Conservation (phyloP, 352 stramenopile genomes). For the Globisporangium perplexum region DNA sequence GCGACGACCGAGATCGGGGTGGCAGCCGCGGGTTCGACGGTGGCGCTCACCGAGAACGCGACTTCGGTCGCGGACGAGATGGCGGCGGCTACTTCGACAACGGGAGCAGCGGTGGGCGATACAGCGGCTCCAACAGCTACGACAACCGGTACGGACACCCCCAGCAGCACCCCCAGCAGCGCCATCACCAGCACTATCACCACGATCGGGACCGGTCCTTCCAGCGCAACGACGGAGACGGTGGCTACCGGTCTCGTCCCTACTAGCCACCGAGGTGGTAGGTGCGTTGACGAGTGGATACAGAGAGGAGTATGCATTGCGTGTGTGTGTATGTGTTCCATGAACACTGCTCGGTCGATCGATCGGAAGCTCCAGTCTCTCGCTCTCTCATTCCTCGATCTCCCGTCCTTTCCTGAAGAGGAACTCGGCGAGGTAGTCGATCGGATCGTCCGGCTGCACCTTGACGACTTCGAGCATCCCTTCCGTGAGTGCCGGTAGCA, state of each 20-base stretch:
- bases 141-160: background rate
- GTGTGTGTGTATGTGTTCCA: background rate
- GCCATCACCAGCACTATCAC: background rate
- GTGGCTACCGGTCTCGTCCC: slow-evolving; percentile 4
- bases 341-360: background rate
- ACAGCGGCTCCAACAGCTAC: background rate
- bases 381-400: slow-evolving; percentile 23
- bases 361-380: too few relatives aligned
- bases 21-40: background rate
- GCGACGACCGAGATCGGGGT: background rate
- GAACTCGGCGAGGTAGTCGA: slow-evolving; percentile 86
- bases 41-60: background rate
- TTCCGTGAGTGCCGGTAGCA: slow-evolving; percentile 78
- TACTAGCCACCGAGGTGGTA: slow-evolving; percentile 1
- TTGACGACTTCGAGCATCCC: slow-evolving; percentile 87
- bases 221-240: background rate
- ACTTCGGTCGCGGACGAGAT: slow-evolving; percentile 6
- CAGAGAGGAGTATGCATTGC: slow-evolving; percentile 7
- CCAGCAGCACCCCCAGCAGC: background rate
- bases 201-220: slow-evolving; percentile 7
- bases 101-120: background rate
- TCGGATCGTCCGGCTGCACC: slow-evolving; percentile 78
- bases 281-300: background rate
- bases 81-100: background rate
- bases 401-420: slow-evolving; percentile 77